Evolutionary conservation across 2,329 filamentous ascomycete genomes (phyloP).

Genomic region (Botryotinia convoluta): DNA sequence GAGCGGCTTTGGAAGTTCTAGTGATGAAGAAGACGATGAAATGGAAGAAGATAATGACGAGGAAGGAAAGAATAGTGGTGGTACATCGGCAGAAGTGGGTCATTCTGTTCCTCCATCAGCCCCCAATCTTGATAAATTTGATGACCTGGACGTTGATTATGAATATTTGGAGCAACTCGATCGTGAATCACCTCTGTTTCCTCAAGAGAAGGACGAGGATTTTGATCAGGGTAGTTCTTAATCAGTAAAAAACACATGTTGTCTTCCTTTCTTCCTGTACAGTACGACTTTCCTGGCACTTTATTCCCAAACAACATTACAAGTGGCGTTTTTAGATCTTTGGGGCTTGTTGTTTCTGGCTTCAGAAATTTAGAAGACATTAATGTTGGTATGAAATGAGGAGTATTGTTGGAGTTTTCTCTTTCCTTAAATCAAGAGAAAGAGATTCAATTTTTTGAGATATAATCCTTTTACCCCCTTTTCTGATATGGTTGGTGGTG

Average conservation of each 20-base stretch:
- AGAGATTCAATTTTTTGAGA: constrained; percentile 20
- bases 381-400: constrained; percentile 19
- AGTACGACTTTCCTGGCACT: constrained; percentile 13
- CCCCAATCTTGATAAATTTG: constrained; percentile 40
- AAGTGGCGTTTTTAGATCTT: constrained; percentile 22
- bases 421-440: constrained; percentile 16
- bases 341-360: constrained; percentile 21
- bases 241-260: constrained; percentile 19
- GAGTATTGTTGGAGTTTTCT: constrained; percentile 16
- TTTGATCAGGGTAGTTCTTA: constrained; percentile 58
- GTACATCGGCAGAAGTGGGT: constrained; percentile 54
- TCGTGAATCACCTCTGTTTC: constrained; percentile 39
- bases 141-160: constrained; percentile 39
- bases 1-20: constrained; percentile 90
- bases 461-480: neutral
- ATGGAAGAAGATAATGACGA: constrained; percentile 82
- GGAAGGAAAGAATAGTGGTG: constrained; percentile 48
- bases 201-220: constrained; percentile 36
- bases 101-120: constrained; percentile 38
- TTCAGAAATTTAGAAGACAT: constrained; percentile 19
- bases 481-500: constrained; percentile 11
- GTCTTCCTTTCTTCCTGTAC: constrained; percentile 19
- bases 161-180: constrained; percentile 40
- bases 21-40: constrained; percentile 94
- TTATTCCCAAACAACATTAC: constrained; percentile 20